These are phyloP conservation scores for Eimeria necatrix DNA, from an alignment of 169 alveolate species.

Conservation along the genomic window DNA sequence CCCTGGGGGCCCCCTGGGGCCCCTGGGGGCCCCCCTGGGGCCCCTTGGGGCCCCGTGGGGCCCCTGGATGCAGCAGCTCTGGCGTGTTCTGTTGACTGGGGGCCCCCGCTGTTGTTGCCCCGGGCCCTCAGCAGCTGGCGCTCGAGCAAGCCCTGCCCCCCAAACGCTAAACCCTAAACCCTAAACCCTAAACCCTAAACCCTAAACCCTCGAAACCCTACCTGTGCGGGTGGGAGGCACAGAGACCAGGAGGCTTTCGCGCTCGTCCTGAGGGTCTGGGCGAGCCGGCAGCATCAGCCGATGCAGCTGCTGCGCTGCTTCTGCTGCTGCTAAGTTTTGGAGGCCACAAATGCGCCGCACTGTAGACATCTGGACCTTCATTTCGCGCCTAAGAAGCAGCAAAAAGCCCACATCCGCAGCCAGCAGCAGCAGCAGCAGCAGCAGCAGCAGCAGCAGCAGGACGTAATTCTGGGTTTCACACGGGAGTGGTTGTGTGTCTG, in stretches of 20 bases:
- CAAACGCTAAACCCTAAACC: constrained; percentile 29
- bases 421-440: too few relatives aligned
- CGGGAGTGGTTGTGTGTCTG: too few relatives aligned
- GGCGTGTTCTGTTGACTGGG: too few relatives aligned
- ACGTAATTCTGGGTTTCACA: too few relatives aligned
- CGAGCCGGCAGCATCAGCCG: constrained; percentile 58
- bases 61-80: too few relatives aligned
- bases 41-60: too few relatives aligned
- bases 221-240: constrained; percentile 76
- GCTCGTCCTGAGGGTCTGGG: background rate
- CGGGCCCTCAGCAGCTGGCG: too few relatives aligned
- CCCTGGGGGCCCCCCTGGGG: too few relatives aligned
- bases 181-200: constrained; percentile 36
- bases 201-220: constrained; percentile 5
- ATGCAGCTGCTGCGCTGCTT: constrained; percentile 25
- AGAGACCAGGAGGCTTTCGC: background rate
- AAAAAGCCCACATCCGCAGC: background rate
- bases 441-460: too few relatives aligned
- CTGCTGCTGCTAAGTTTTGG: background rate
- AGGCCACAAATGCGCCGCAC: constrained; percentile 62
- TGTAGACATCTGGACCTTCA: background rate
- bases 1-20: too few relatives aligned
- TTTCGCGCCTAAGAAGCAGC: constrained; percentile 48
- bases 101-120: too few relatives aligned
- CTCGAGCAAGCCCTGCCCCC: background rate